Evolutionary conservation across 495 filamentous ascomycete species (phyloP).

Genomic region (Trichoderma parareesei): DNA sequence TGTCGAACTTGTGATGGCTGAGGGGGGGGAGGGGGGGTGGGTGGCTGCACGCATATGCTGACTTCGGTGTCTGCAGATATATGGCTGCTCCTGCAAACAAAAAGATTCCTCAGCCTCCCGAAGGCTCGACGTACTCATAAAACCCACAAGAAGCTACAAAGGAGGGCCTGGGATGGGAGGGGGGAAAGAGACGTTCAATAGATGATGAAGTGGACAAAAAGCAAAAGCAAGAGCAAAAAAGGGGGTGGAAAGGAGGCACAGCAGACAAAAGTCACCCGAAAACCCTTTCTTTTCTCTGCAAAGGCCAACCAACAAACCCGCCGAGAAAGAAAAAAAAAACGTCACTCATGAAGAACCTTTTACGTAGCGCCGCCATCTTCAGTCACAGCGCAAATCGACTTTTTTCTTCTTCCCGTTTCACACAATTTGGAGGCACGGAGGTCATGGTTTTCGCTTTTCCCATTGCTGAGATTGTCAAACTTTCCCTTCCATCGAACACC

Average conservation of each 20-base stretch:
- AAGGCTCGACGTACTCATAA: slow-evolving; percentile 67
- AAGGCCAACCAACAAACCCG: not conserved
- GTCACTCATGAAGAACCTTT: not conserved
- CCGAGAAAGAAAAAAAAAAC: not conserved
- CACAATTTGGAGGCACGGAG: not conserved
- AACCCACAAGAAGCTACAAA: not conserved
- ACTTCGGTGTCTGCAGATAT: slow-evolving; percentile 47
- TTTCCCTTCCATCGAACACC: no score
- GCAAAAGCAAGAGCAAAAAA: no score
- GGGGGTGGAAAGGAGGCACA: not conserved
- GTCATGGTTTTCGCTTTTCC: not conserved
- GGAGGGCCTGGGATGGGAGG: no score
- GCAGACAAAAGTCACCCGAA: not conserved
- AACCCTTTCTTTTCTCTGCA: not conserved
- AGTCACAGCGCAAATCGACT: slow-evolving; percentile 18
- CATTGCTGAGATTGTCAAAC: no score
- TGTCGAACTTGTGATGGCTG: no score
- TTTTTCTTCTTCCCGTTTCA: not conserved
- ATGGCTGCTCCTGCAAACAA: slow-evolving; percentile 94
- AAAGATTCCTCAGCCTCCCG: slow-evolving; percentile 88
- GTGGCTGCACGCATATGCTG: slow-evolving; percentile 14
- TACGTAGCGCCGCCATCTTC: slow-evolving; percentile 14
- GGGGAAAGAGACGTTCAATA: no score
- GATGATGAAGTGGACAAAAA: no score
- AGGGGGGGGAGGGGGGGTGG: no score